Evolutionary conservation across 352 stramenopile genomes (phyloP), one percentile per base, ranked within the genome.

Genomic region (Phytophthora constricta): DNA sequence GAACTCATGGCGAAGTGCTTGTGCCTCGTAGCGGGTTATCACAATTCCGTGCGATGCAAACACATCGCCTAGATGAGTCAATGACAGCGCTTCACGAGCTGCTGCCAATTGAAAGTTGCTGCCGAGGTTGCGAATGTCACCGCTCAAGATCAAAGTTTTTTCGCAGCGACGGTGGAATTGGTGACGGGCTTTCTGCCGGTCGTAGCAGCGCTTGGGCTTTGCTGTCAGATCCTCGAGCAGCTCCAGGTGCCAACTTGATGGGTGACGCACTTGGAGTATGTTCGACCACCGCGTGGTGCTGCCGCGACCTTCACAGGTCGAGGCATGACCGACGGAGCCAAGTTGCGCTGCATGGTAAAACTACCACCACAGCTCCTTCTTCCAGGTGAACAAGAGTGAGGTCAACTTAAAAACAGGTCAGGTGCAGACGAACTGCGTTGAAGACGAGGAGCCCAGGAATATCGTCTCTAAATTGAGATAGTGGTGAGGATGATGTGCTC

Each of bases 111-210:
- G 67, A 43, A 93, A 91, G 50, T 90, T 90, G 55, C 69, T 90
- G 22, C 77, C 79, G 19, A 93, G 61, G 62, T 93, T 93, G 33
- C 85, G 80, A 48, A 91, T 89, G 59, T 93, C 85, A 2, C 85
- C 85, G 10, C 68, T 79, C 10, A 89, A 53, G 42, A 91, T 86
- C 48, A 93, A 34, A 51, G 72, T 89, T 91, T 72, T 89, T 90
- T 4, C 81, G 76, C 22, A 73, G 37, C 10, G 62, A 50, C 34
- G 60, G 42, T 0, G 67, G 65, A 11, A 69, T 58, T 3, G 79
- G 54, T 1, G 74, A 65, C 22, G 49, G 47, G 16, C 49, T n/a
- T 61, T 87, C 78, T 0, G 78, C 51, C 1, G 58, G 63, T 19
- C 81, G 81, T 7, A 80, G 25, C 31, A 65, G 34, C 25, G 50